Evolutionary conservation across 306 rosid genomes (phyloP).

Genomic region (Senna siamea): DNA sequence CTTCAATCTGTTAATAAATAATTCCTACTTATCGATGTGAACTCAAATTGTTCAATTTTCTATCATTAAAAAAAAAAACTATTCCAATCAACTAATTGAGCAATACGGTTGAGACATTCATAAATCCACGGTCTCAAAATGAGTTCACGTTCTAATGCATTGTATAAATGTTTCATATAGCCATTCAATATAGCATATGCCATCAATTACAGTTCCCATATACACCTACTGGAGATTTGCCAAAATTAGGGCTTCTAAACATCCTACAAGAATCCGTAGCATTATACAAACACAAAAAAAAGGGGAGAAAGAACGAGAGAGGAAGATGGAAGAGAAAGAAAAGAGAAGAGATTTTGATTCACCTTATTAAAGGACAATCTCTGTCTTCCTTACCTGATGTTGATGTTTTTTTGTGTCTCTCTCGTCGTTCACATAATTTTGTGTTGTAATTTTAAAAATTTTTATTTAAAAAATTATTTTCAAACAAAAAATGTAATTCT

Average conservation of each 20-base stretch:
- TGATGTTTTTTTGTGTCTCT: not conserved
- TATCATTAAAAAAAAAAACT: too few relatives aligned
- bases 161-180: too few relatives aligned
- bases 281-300: not conserved
- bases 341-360: not conserved
- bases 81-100: not conserved
- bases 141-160: not conserved
- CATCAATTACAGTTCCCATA: not conserved
- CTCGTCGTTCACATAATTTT: not conserved
- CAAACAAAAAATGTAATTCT: too few relatives aligned
- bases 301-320: too few relatives aligned
- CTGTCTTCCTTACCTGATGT: not conserved
- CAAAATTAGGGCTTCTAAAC: not conserved
- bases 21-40: not conserved
- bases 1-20: not conserved
- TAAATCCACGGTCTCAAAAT: not conserved
- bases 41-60: not conserved
- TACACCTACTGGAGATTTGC: not conserved
- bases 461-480: too few relatives aligned
- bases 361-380: not conserved
- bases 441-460: not conserved
- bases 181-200: not conserved
- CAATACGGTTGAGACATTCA: slow-evolving; percentile 1
- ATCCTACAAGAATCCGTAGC: not conserved
- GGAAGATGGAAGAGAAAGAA: not conserved